These are phyloP conservation scores for Populus hybrid DNA, from an alignment of 441 rosid species.

Conservation along the genomic window DNA sequence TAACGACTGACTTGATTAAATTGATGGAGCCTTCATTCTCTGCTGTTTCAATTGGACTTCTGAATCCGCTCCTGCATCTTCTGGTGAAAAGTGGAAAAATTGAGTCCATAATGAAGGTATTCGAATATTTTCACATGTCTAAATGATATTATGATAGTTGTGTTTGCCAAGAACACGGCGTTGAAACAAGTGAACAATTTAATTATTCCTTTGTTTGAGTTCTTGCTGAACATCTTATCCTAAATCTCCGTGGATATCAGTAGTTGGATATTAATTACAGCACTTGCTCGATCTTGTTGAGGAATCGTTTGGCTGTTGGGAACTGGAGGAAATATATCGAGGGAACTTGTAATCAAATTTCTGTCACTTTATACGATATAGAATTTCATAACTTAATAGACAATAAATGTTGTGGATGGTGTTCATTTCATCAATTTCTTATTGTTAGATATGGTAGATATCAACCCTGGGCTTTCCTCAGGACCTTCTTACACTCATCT, in stretches of 20 bases:
- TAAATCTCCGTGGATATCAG: neutral
- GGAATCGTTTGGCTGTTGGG: slow-evolving; percentile 68
- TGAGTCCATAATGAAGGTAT: slow-evolving; percentile 81
- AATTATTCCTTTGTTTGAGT: neutral
- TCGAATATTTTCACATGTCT: slow-evolving; percentile 5
- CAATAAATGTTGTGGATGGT: neutral
- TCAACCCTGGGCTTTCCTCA: neutral
- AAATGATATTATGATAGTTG: neutral
- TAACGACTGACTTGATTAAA: slow-evolving; percentile 42
- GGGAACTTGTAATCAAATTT: slow-evolving; percentile 35
- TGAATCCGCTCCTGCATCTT: slow-evolving; percentile 72
- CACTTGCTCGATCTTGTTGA: slow-evolving; percentile 58
- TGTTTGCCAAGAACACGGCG: neutral
- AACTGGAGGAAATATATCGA: slow-evolving; percentile 94
- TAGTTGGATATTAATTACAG: slow-evolving; percentile 37
- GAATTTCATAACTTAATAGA: neutral
- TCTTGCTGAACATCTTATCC: neutral
- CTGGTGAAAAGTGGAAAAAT: slow-evolving; percentile 80
- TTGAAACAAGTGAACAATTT: neutral
- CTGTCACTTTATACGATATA: neutral
- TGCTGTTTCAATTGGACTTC: slow-evolving; percentile 53
- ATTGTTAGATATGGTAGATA: neutral
- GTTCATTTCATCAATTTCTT: neutral
- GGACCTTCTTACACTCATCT: neutral
- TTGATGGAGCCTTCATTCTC: slow-evolving; percentile 68